Evolutionary conservation across 805 yeast genomes (phyloP).

Genomic region (Maudiozyma bulderi): DNA sequence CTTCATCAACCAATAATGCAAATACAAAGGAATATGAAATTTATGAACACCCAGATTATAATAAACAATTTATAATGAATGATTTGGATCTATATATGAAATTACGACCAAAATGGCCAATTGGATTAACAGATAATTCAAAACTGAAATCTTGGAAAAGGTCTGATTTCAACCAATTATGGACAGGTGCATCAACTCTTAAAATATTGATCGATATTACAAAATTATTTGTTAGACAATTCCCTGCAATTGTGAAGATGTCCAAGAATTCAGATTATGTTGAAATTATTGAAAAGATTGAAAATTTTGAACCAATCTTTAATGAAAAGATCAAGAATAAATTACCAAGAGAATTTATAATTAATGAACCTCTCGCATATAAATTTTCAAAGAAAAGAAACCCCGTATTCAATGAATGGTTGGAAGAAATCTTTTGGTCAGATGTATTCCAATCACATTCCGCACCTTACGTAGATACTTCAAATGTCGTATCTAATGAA

Average conservation of each 20-base stretch:
- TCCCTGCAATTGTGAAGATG: conserved; percentile 20
- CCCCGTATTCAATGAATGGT: conserved; percentile 14
- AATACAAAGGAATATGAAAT: conserved; percentile 13
- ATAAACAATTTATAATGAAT: conserved; percentile 9
- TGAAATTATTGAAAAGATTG: conserved; percentile 11
- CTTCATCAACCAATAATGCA: background rate
- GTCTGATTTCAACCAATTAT: conserved; percentile 9
- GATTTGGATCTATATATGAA: conserved; percentile 11
- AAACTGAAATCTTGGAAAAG: conserved; percentile 15
- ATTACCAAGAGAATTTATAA: conserved; percentile 9
- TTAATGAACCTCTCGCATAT: conserved; percentile 7
- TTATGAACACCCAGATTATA: conserved; percentile 20
- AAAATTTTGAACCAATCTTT: conserved; percentile 11
- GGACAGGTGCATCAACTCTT: conserved; percentile 22
- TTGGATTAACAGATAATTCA: conserved; percentile 17
- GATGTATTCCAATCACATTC: conserved; percentile 23
- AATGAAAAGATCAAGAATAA: conserved; percentile 2
- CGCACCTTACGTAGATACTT: conserved; percentile 1
- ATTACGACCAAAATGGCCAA: conserved; percentile 23
- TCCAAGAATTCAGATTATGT: conserved; percentile 17
- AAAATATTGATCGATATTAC: conserved; percentile 12
- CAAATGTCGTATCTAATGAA: background rate
- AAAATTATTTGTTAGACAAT: conserved; percentile 13
- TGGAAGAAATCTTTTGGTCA: conserved; percentile 21
- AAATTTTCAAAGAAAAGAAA: conserved; percentile 6